Evolutionary conservation across 805 yeast species (phyloP), one percentile per base, ranked within the genome.

Genomic region (Ogataea wickerhamii): DNA sequence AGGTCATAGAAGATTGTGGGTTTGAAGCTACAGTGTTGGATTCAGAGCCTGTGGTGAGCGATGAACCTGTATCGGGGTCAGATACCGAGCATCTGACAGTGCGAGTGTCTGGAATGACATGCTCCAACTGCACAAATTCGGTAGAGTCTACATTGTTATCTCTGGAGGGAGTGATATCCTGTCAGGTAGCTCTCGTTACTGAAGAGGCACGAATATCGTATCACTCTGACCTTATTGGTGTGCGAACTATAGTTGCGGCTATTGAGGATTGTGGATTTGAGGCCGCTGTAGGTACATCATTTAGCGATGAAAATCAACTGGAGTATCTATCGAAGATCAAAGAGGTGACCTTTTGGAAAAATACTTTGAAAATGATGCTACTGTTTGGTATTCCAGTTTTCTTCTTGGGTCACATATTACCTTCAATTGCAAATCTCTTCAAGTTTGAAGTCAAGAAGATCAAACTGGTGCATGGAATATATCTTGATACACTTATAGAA

Each of bases 301-400:
- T 80, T 4, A 86, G 82, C 55, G 77, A 76, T 46, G 60, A 77
- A 3, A 68, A 83, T 4, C 98, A 93, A 59, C 55, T 91, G 28
- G 78, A 74, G 27, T 58, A 84, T 2, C 66, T 93, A 20, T 70
- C 86, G 1, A 78, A 85, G 48, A 68, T 74, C 6, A 77, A 80
- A 48, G 97, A 91, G 45, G 80, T 86, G 31, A 63, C 67, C 35
- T 76, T 72, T 52, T 93, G 96, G 95, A 73, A 70, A 41, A 45
- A 58, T 7, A 79, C 70, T 41, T 75, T 84, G 41, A 43, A 74
- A 37, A 68, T 62, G 35, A 58, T 88, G 5, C 52, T 79, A 3
- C 17, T 68, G 0, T 64, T 79, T 40, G 89, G 95, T 0, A 19
- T 78, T 0, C 88, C 96, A 0, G 74, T 87, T 5, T 48, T 75